Evolutionary conservation across 208 protist genomes (phyloP), one percentile per base, ranked within the genome.

Genomic region (Acanthamoeba royreba): DNA sequence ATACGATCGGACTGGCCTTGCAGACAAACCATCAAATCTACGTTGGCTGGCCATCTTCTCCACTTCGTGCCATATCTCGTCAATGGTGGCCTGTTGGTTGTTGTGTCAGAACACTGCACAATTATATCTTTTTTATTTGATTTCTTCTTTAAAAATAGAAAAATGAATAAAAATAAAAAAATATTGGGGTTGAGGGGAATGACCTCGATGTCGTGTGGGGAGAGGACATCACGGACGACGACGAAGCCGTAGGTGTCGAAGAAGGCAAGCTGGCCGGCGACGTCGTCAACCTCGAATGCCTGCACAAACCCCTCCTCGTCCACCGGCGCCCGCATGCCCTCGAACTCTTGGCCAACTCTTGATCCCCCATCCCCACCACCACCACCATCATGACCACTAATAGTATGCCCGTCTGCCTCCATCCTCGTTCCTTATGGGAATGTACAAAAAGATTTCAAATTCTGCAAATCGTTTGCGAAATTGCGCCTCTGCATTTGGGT

Each of bases 181-280:
- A 22, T 35, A 25, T 83, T 7, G 49, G n/a, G 72, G 7, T 38
- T 81, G 69, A 19, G 72, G 72, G n/a, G 72, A 8, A 77, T 28
- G 31, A 87, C 85, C 9, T 91, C 55, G 0, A 91, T 25, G 25
- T 93, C 88, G 3, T 88, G 40, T 7, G 31, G 38, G 66, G 22
- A n/a, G 61, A 93, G 88, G n/a, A 93, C 63, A 33, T 93, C 63
- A 17, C 43, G 47, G 13, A 93, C 66, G 55, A 93, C 66, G 17
- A 93, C 88, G n/a, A 93, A 93, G 61, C 88, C 88, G 40, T 61
- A 93, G 3, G 28, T 47, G 38, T 79, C 35, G 61, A 93, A 83
- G 61, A 93, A 93, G 53, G 35, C 61, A 17, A 19, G 42, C 22
- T 45, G 35, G 15, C 45, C 45, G 19, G 45, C 61, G n/a, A n/a